Evolutionary conservation across 2,329 filamentous ascomycete species (phyloP), one percentile per base, ranked within the genome.

Genomic region (Trichoderma sp.): DNA sequence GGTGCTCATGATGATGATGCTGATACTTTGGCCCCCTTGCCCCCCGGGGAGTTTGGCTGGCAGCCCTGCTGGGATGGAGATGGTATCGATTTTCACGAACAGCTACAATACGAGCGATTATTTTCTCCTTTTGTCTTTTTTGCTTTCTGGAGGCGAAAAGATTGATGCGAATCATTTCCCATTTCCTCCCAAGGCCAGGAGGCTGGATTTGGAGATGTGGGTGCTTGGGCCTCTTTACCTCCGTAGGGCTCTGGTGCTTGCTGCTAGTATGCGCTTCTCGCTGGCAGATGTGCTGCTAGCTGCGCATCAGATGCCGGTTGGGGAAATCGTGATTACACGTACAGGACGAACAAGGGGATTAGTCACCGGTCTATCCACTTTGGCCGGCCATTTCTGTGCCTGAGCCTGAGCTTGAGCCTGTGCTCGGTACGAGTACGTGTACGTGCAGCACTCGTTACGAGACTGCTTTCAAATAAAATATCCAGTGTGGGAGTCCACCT

Each of bases 241-340:
- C 9, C 55, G 65, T 59, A 59, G 55, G 65, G 65, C 65, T 59
- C 55, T 59, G 12, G 36, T 58, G 55, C 28, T 28, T 9, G 34
- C 34, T 30, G 15, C 13, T n/a, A 58, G 28, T 68, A 43, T 68
- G 55, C 55, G 65, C 65, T 68, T 68, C 65, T 68, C 65, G 65
- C 65, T 34, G 65, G 15, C 26, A 50, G 34, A 57, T 23, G 34
- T n/a, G 28, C 55, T 20, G 23, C 64, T 34, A 58, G 32, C 32
- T 58, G 53, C 34, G 32, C 23, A 57, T 58, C 53, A 43, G 36
- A 68, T 68, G 65, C 34, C 34, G 53, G 65, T 66, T 66, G 32
- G 47, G 63, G 63, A 30, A 57, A 66, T 34, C 20, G 32, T 65
- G 43, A 55, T 39, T 55, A 39, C 28, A 34, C 6, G 15, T 50